A percentile compares a stretch with the other conserved stretches of the same genome.
Conservation (phyloP, 2,329 filamentous ascomycete species). For the Cyphellophora europaea region DNA sequence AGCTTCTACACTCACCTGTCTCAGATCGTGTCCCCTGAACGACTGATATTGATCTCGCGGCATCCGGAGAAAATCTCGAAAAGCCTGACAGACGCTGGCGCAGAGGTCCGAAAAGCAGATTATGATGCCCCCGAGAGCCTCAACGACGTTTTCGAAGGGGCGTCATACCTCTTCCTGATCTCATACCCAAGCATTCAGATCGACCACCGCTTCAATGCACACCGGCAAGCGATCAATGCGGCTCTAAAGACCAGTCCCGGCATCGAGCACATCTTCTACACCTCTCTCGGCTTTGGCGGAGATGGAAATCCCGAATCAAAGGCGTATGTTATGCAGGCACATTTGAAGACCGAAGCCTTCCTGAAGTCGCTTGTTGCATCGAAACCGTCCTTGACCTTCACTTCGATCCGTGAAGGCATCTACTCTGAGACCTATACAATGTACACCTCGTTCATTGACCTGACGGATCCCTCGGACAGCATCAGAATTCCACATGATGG, state of each 20-base stretch:
- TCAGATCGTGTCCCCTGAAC: too few species aligned
- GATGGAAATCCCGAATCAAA: constrained; percentile 2
- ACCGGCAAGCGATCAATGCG: constrained; percentile 21
- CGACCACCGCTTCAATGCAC: constrained; percentile 31
- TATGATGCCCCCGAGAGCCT: constrained; percentile 40
- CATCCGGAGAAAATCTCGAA: too few species aligned
- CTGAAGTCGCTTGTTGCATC: constrained; percentile 30
- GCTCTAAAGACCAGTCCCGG: constrained; percentile 6
- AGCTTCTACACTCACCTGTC: too few species aligned
- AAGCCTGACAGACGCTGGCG: too few species aligned
- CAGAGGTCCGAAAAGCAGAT: too few species aligned
- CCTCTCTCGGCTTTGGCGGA: constrained; percentile 10
- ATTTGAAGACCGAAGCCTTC: constrained; percentile 11
- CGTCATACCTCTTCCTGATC: constrained; percentile 45
- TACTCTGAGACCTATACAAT: too few species aligned
- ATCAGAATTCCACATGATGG: too few species aligned
- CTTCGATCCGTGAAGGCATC: too few species aligned
- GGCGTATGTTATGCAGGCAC: constrained; percentile 15
- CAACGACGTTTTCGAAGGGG: constrained; percentile 36
- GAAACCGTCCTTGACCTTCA: too few species aligned
- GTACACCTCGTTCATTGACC: too few species aligned
- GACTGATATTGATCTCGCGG: too few species aligned
- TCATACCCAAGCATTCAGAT: constrained; percentile 43
- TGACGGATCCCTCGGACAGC: too few species aligned
- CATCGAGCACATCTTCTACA: constrained; percentile 14